Evolutionary conservation across 129 eudicot species (phyloP), one percentile per base, ranked within the genome.

Genomic region (Artemisia argyi): DNA sequence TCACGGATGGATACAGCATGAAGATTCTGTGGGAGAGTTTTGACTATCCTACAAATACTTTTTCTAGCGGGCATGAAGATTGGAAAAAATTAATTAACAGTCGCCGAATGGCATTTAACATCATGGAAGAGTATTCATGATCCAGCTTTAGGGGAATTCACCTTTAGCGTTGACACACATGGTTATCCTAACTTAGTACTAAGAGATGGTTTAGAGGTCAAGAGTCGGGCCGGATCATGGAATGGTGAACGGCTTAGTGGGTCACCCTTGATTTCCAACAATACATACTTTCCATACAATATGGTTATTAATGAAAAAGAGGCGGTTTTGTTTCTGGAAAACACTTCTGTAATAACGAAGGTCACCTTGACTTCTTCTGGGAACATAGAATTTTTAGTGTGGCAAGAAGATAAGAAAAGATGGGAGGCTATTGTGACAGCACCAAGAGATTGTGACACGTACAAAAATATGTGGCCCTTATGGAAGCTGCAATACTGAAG

Each of bases 391-490:
- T 48, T 56, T 9, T 61, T 58, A 22, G 20, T 73, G 28, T 81
- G 85, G 85, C 32, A 19, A 5, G 58, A 76, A 4, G 47, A 64
- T 12, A 13, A 17, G 6, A 54, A 71, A 35, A 58, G 9, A 11
- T 81, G 81, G 85, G 54, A 10, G 13, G 16, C 65, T 71, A 70
- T 56, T 30, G 0, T 11, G 7, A 32, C 69, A 1, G 39, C 47
- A 3, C n/a, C 49, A 39, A 63, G 0, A 3, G 85, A 81, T 14
- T 81, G 85, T 65, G 85, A 89, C 66, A 9, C 52, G 4, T 86
- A 86, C 53, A 76, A 76, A 67, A 0, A 18, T 56, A 4, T 89
- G 96, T 65, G 83, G 85, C 22, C 22, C 77, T 15, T 65, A 66
- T 62, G 85, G 83, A 13, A 72, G 19, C 12, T 86, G 96, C 59